Conservation (phyloP, 257 asterid genomes). For the Petunia secreta region DNA sequence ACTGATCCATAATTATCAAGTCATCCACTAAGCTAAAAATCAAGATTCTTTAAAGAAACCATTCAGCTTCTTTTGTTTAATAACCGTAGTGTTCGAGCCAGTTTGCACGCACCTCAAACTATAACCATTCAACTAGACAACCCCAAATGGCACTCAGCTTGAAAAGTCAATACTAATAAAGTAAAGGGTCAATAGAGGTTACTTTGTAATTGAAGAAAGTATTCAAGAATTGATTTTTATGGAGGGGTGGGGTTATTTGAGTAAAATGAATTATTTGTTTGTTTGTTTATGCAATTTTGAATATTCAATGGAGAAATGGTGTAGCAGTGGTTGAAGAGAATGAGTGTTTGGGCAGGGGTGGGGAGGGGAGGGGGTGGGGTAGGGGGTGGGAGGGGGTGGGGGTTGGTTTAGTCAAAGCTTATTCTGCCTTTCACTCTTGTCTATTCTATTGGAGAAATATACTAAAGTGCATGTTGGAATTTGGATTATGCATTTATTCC, state of each 20-base stretch:
- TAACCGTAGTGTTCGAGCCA: no score
- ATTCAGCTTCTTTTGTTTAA: no score
- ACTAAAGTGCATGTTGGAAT: slow-evolving; percentile 4
- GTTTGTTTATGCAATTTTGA: not conserved
- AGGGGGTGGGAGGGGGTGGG: no score
- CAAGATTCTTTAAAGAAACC: not conserved
- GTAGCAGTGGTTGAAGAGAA: not conserved
- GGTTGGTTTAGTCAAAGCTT: not conserved
- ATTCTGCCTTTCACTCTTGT: slow-evolving; percentile 10
- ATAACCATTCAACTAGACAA: no score
- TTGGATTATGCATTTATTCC: not conserved
- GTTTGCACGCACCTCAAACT: no score
- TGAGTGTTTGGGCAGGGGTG: not conserved
- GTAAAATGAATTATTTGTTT: not conserved
- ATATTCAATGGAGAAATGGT: slow-evolving; percentile 21
- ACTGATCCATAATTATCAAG: slow-evolving; percentile 18
- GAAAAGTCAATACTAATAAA: slow-evolving; percentile 11
- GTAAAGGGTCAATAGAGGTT: not conserved
- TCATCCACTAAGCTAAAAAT: slow-evolving; percentile 3
- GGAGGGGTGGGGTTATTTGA: no score
- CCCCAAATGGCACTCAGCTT: not conserved
- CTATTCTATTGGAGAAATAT: not conserved
- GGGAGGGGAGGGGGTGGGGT: no score
- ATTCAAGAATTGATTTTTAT: not conserved
- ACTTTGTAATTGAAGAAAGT: not conserved